These are phyloP conservation scores for Carex cristatella DNA, from an alignment of 176 grass and related monocot species.

Conservation along the genomic window DNA sequence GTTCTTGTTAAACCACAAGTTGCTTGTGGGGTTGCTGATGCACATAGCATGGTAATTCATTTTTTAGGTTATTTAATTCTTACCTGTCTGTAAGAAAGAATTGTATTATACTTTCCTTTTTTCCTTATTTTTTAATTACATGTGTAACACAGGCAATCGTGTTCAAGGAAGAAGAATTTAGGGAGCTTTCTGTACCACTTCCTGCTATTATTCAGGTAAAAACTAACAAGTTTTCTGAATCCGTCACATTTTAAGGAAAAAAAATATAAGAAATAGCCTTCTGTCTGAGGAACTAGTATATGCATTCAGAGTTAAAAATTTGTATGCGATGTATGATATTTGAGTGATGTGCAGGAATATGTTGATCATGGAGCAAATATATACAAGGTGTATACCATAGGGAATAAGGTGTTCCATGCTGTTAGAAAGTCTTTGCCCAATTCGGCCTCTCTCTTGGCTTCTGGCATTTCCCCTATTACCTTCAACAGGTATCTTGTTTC, in stretches of 20 bases:
- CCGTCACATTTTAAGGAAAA: neutral
- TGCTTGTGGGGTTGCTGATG: slow-evolving; percentile 88
- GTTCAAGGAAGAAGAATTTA: slow-evolving; percentile 83
- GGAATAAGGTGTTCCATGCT: slow-evolving; percentile 76
- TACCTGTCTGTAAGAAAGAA: neutral
- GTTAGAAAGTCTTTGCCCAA: slow-evolving; percentile 90
- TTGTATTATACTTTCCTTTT: neutral
- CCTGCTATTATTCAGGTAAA: slow-evolving; percentile 89
- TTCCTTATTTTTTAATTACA: slow-evolving; percentile 15
- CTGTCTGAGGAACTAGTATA: neutral
- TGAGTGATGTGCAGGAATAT: slow-evolving; percentile 60
- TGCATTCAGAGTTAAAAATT: neutral
- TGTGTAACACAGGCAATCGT: slow-evolving; percentile 57
- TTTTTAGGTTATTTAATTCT: slow-evolving; percentile 19
- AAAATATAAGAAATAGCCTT: neutral
- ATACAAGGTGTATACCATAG: slow-evolving; percentile 83
- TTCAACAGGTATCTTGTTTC: slow-evolving; percentile 69
- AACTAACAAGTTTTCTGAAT: slow-evolving; percentile 16
- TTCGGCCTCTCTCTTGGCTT: slow-evolving; percentile 55
- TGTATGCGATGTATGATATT: slow-evolving; percentile 1
- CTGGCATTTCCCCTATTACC: slow-evolving; percentile 45
- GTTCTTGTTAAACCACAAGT: slow-evolving; percentile 96
- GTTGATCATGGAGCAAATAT: slow-evolving; percentile 89
- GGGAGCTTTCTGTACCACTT: slow-evolving; percentile 61
- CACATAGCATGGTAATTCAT: slow-evolving; percentile 81